A percentile compares a stretch with the other conserved stretches of the same genome.
Evolutionary conservation across 768 basidiomycete genomes (phyloP).

Genomic region (Boletellus sp.): DNA sequence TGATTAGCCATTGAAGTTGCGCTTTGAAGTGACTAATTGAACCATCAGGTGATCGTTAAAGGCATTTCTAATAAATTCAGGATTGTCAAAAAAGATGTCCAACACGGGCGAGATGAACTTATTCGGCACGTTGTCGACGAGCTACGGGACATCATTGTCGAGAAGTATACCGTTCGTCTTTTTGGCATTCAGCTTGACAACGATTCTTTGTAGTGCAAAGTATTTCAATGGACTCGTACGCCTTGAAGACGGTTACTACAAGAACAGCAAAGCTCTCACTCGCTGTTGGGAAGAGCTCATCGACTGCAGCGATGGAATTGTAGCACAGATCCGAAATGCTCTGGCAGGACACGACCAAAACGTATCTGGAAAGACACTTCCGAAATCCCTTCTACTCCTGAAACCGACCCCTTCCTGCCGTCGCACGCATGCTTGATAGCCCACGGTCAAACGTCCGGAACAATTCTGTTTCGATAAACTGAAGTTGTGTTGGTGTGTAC

Average conservation of each 20-base stretch:
- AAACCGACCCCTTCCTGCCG: conserved; percentile 16
- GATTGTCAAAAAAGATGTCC: conserved; percentile 44
- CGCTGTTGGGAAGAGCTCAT: conserved; percentile 41
- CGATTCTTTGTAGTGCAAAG: conserved; percentile 34
- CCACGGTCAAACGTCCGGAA: not conserved
- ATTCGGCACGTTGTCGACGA: conserved; percentile 43
- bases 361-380: conserved; percentile 48
- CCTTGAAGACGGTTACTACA: conserved; percentile 52
- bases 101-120: conserved; percentile 42
- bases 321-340: conserved; percentile 33
- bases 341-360: conserved; percentile 49
- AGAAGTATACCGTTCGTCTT: conserved; percentile 20
- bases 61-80: conserved; percentile 48
- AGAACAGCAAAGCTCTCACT: conserved; percentile 38
- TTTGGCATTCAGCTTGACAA: conserved; percentile 4
- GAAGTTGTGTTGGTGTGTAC: not conserved
- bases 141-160: conserved; percentile 39
- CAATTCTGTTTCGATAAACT: not conserved
- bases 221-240: conserved; percentile 54
- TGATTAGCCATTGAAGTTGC: not conserved
- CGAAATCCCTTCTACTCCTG: conserved; percentile 40
- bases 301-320: conserved; percentile 37
- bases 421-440: conserved; percentile 4
- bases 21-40: conserved; percentile 13
- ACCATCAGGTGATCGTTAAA: conserved; percentile 43